Evolutionary conservation across 2,329 filamentous ascomycete genomes (phyloP).

Genomic region (Triangularia setosa): DNA sequence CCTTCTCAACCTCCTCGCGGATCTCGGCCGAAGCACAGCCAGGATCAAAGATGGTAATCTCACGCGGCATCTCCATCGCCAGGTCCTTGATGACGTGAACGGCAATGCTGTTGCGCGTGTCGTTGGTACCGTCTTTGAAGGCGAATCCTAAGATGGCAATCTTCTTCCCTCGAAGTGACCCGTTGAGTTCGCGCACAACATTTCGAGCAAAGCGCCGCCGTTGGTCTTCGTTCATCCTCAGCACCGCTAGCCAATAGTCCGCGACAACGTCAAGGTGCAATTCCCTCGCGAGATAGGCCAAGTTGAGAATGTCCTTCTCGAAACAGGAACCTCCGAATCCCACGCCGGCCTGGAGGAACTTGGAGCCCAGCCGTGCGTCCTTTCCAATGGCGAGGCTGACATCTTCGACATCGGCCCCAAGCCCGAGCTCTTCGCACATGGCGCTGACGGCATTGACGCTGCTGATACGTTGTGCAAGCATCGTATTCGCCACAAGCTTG

Average conservation of each 20-base stretch:
- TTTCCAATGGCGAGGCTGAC: slow-evolving; percentile 52
- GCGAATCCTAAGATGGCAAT: slow-evolving; percentile 56
- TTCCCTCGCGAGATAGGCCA: slow-evolving; percentile 55
- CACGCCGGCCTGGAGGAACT: slow-evolving; percentile 55
- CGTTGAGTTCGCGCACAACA: slow-evolving; percentile 52
- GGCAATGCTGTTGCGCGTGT: slow-evolving; percentile 54
- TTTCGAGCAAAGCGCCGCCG: slow-evolving; percentile 49
- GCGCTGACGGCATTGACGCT: slow-evolving; percentile 61
- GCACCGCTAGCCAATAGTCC: slow-evolving; percentile 55
- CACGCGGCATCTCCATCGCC: slow-evolving; percentile 44
- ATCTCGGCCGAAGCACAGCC: slow-evolving; percentile 35
- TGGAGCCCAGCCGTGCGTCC: slow-evolving; percentile 53
- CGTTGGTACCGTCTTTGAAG: slow-evolving; percentile 59
- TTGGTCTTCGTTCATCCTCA: slow-evolving; percentile 58
- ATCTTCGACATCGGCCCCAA: slow-evolving; percentile 43
- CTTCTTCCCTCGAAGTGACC: slow-evolving; percentile 52
- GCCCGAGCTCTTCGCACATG: slow-evolving; percentile 52
- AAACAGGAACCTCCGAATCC: slow-evolving; percentile 65
- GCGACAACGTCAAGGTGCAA: slow-evolving; percentile 55
- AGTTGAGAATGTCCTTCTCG: slow-evolving; percentile 57
- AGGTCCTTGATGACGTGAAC: slow-evolving; percentile 50
- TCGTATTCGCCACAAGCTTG: slow-evolving; percentile 60
- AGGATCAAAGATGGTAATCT: slow-evolving; percentile 53
- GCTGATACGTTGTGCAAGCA: slow-evolving; percentile 61
- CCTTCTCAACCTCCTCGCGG: slow-evolving; percentile 28